Evolutionary conservation across 257 asterid genomes (phyloP), one percentile per base, ranked within the genome.

Genomic region (Nemophila menziesii): DNA sequence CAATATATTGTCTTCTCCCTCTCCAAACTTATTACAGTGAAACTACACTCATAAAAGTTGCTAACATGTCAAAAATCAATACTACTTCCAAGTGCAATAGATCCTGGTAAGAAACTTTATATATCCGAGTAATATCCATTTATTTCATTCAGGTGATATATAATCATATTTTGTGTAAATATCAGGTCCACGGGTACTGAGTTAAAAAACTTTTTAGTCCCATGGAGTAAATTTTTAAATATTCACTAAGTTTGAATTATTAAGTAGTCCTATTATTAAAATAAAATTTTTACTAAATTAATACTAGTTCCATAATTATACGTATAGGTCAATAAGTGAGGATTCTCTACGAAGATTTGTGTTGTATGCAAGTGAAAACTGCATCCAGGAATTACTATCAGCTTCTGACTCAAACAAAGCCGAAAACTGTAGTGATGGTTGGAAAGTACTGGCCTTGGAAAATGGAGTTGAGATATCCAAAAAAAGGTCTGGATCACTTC

Each of bases 241-340:
- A n/a, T n/a, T n/a, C n/a, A n/a, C n/a, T n/a, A 5, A 16, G 12
- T 12, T 17, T 16, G 6, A 17, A 13, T 4, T 16, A 29, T 5
- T 13, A 3, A 17, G 8, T 22, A 19, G 24, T 15, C 20, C 4
- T 3, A 6, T 8, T 12, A 21, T 29, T 29, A 29, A 5, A 29
- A 20, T 22, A 43, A 27, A 23, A 16, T 13, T 0, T 29, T 40
- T 17, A 48, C 5, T n/a, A n/a, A 34, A 4, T 49, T 19, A 27
- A 12, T 33, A 13, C 5, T 26, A n/a, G 12, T 26, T 12, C 8
- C 11, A 44, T 29, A 22, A 13, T 52, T 13, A 2, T 12, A 16
- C 44, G 27, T 23, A 11, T 34, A 81, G 97, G 97, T 86, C 95
- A 9, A 82, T 86, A n/a, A 86, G 97, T 48, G 97, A 86, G 71